Evolutionary conservation across 2,329 filamentous ascomycete species (phyloP).

Genomic region (Fusarium xylarioides): DNA sequence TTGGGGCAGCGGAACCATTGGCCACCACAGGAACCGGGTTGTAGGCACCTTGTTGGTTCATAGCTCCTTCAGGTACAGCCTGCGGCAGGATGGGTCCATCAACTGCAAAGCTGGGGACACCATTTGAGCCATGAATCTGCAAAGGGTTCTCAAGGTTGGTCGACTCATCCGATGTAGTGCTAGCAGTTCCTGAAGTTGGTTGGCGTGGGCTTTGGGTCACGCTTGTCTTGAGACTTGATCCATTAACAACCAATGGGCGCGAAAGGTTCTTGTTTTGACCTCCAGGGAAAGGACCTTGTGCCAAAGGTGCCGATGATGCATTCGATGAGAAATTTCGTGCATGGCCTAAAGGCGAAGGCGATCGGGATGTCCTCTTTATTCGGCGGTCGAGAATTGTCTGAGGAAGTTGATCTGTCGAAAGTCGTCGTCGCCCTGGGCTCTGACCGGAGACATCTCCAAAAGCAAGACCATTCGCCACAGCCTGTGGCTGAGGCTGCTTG

Average conservation of each 20-base stretch:
- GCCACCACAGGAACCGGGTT: slow-evolving; percentile 47
- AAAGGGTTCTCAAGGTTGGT: slow-evolving; percentile 42
- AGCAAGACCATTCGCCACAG: slow-evolving; percentile 52
- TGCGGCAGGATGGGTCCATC: slow-evolving; percentile 21
- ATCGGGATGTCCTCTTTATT: slow-evolving; percentile 63
- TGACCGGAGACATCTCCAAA: slow-evolving; percentile 58
- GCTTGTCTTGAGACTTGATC: slow-evolving; percentile 53
- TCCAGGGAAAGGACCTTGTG: slow-evolving; percentile 50
- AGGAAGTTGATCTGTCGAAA: slow-evolving; percentile 64
- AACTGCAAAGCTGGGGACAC: slow-evolving; percentile 12
- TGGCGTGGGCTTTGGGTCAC: slow-evolving; percentile 41
- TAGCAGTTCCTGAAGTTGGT: slow-evolving; percentile 17
- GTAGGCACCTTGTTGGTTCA: slow-evolving; percentile 26
- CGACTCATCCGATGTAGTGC: slow-evolving; percentile 37
- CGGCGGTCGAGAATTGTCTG: slow-evolving; percentile 63
- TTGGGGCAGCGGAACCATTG: slow-evolving; percentile 47
- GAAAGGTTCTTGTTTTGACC: slow-evolving; percentile 47
- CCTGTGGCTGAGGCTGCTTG: slow-evolving; percentile 39
- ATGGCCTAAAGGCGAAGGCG: slow-evolving; percentile 65
- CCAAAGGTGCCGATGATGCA: slow-evolving; percentile 52
- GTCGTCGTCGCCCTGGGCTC: slow-evolving; percentile 53
- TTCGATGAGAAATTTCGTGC: slow-evolving; percentile 55
- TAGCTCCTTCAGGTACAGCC: slow-evolving; percentile 15
- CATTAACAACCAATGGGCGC: slow-evolving; percentile 64
- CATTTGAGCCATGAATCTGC: slow-evolving; percentile 38